Percentiles rank a stretch among this genome's conserved stretches.
phyloP scores from a whole-genome alignment of 2,329 filamentous ascomycete species.

The Ceratocystis ficicola region DNA sequence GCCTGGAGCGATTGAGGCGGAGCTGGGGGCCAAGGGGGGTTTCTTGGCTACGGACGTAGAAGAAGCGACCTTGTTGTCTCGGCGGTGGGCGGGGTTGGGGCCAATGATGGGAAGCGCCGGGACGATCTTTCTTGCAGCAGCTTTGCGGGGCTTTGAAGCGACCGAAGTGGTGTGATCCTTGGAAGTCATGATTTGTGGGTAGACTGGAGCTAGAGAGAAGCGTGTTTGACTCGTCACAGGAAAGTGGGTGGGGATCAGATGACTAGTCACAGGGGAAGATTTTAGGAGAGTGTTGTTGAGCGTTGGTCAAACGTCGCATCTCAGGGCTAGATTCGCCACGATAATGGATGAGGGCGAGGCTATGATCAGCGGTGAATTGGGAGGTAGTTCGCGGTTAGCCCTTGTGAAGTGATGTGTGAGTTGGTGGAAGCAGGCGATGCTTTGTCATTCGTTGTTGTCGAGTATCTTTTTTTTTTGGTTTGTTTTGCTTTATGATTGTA shows the following conservation, averaged over 20 bases:
- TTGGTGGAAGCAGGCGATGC: not conserved
- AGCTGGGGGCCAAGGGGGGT: not conserved
- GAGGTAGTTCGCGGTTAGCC: not conserved
- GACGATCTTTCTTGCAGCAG: slow-evolving; percentile 3
- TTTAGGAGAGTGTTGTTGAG: slow-evolving; percentile 14
- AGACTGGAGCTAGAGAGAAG: not conserved
- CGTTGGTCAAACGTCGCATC: slow-evolving; percentile 20
- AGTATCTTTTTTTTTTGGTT: not conserved
- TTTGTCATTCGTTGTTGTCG: not conserved
- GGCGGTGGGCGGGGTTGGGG: slow-evolving; percentile 7
- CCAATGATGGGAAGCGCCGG: slow-evolving; percentile 15
- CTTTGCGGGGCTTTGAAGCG: slow-evolving; percentile 9
- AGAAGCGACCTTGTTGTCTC: slow-evolving; percentile 3
- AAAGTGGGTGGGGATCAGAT: not conserved
- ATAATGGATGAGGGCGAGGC: slow-evolving; percentile 7
- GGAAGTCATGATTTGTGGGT: slow-evolving; percentile 12
- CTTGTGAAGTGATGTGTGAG: not conserved
- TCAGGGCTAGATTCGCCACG: slow-evolving; percentile 18
- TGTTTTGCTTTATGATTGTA: too few relatives aligned
- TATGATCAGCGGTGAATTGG: not conserved
- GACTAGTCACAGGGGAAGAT: slow-evolving; percentile 19
- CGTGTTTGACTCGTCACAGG: slow-evolving; percentile 10
- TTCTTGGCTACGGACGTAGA: not conserved
- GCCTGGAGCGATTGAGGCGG: not conserved
- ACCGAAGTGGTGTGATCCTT: slow-evolving; percentile 5